phyloP scores from a whole-genome alignment of 768 basidiomycete species.

The Gloeostereum incarnatum region DNA sequence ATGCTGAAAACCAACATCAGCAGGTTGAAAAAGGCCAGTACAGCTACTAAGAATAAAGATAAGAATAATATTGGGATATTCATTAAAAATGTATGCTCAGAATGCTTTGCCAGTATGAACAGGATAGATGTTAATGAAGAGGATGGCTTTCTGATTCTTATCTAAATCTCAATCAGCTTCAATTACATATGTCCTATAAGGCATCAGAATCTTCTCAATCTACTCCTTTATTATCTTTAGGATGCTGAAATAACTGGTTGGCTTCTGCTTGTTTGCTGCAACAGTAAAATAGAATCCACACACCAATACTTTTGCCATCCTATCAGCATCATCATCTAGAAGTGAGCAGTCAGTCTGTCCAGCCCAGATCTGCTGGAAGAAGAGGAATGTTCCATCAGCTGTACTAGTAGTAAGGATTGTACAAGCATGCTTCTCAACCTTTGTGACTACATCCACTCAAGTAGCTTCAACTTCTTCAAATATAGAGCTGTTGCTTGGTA shows the following conservation, averaged over 20 bases:
- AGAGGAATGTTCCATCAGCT: conserved; percentile 11
- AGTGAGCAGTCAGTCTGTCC: conserved; percentile 6
- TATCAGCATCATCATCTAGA: conserved; percentile 1
- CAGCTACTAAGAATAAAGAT: conserved; percentile 11
- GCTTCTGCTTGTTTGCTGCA: conserved; percentile 9
- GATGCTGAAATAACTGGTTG: no score
- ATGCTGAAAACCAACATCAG: conserved; percentile 14
- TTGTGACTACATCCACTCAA: no score
- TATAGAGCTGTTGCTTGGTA: no score
- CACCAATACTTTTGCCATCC: background rate
- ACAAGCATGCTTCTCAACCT: conserved; percentile 11
- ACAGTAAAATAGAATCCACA: conserved; percentile 10
- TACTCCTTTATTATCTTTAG: conserved; percentile 4
- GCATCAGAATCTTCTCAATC: conserved; percentile 7
- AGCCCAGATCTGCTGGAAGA: conserved; percentile 15
- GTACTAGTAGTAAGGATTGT: conserved; percentile 12
- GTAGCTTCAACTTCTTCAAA: no score
- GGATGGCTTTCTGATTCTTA: background rate
- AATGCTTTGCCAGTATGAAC: conserved; percentile 12
- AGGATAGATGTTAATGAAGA: conserved; percentile 10
- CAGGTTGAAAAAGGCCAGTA: conserved; percentile 10
- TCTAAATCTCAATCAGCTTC: conserved; percentile 10
- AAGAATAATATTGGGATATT: conserved; percentile 9
- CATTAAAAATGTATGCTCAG: background rate
- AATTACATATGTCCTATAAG: conserved; percentile 12